Percentiles rank a stretch among this genome's conserved stretches.
Evolutionary conservation across 805 yeast species (phyloP).

Genomic region (Teunomyces kruisii): DNA sequence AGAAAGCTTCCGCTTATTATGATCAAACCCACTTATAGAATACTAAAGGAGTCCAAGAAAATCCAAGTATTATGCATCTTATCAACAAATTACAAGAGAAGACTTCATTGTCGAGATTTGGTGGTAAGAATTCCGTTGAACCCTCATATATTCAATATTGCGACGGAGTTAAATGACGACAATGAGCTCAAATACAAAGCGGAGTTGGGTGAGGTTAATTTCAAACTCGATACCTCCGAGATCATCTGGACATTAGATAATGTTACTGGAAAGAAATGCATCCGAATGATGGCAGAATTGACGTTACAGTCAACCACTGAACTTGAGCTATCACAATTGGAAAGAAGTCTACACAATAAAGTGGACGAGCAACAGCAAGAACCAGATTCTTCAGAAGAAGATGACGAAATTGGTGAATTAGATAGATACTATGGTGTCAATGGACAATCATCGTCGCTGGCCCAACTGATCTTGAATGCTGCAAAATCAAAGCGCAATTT

Average conservation of each 20-base stretch:
- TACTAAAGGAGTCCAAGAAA: slow-evolving; percentile 18
- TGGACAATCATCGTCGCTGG: slow-evolving; percentile 31
- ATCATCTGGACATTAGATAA: slow-evolving; percentile 72
- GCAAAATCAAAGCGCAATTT: slow-evolving; percentile 11
- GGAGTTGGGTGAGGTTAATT: slow-evolving; percentile 67
- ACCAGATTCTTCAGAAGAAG: slow-evolving; percentile 8
- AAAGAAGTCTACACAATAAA: slow-evolving; percentile 13
- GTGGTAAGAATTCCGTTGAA: slow-evolving; percentile 33
- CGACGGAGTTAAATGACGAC: slow-evolving; percentile 10
- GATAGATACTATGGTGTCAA: slow-evolving; percentile 36
- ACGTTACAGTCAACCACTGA: slow-evolving; percentile 20
- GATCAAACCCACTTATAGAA: slow-evolving; percentile 37
- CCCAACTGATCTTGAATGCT: slow-evolving; percentile 14
- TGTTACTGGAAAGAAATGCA: slow-evolving; percentile 57
- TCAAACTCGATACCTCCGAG: slow-evolving; percentile 67
- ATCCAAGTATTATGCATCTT: slow-evolving; percentile 37
- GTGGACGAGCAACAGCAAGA: slow-evolving; percentile 1
- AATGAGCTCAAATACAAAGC: slow-evolving; percentile 68
- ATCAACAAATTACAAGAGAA: slow-evolving; percentile 33
- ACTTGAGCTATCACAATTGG: slow-evolving; percentile 12
- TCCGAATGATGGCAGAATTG: slow-evolving; percentile 59
- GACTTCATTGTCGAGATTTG: slow-evolving; percentile 32
- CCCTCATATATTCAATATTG: slow-evolving; percentile 32
- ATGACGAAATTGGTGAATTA: slow-evolving; percentile 15
- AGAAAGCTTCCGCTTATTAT: slow-evolving; percentile 44